These are phyloP conservation scores for Sphagnum tenellum DNA, from an alignment of 225 moss, liverwort and hornwort species.

Conservation along the genomic window DNA sequence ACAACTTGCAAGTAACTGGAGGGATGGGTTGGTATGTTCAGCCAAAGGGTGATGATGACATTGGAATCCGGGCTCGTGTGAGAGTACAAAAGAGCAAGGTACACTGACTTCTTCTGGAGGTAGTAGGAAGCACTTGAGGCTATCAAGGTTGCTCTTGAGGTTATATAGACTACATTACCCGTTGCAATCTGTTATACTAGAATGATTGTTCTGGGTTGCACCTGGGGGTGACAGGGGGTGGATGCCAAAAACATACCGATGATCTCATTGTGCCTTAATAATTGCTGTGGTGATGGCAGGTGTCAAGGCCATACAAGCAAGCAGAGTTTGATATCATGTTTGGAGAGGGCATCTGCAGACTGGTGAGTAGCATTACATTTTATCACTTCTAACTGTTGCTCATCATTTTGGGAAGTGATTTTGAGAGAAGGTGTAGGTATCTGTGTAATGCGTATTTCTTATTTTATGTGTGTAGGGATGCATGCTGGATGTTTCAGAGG, in stretches of 20 bases:
- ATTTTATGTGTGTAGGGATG: slow-evolving; percentile 37
- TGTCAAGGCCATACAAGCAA: slow-evolving; percentile 89
- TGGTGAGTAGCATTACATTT: slow-evolving; percentile 15
- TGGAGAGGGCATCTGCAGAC: slow-evolving; percentile 81
- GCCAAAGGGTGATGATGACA: slow-evolving; percentile 84
- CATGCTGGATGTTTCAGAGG: slow-evolving; percentile 74
- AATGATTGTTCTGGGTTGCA: too few relatives aligned
- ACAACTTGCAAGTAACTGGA: neutral
- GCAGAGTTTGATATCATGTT: slow-evolving; percentile 97
- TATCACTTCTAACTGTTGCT: too few relatives aligned
- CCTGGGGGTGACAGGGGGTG: too few relatives aligned
- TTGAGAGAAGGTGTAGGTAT: neutral
- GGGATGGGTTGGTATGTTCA: slow-evolving; percentile 24
- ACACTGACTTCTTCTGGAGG: neutral
- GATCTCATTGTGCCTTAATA: neutral
- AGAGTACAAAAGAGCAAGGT: slow-evolving; percentile 94
- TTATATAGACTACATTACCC: too few relatives aligned
- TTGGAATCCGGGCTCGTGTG: slow-evolving; percentile 77
- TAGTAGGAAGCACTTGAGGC: too few relatives aligned
- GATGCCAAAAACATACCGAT: too few relatives aligned
- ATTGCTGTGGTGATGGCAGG: slow-evolving; percentile 20
- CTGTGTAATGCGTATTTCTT: neutral
- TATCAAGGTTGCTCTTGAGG: too few relatives aligned
- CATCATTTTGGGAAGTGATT: too few relatives aligned
- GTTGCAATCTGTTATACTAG: too few relatives aligned